Conservation (phyloP, 306 rosid genomes). For the Sechiopsis laciniata region DNA sequence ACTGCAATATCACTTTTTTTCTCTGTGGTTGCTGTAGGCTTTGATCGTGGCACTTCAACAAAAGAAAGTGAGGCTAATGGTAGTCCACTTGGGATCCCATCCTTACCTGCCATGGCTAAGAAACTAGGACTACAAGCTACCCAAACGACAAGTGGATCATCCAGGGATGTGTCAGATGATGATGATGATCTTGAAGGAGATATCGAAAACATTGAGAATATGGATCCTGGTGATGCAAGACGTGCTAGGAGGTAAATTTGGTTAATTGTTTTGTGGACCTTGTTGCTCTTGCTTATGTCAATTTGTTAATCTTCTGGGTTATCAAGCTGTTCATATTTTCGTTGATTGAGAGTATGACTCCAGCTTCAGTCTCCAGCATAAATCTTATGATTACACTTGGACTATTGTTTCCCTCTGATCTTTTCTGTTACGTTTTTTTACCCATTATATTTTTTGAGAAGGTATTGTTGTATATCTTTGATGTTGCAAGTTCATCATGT, state of each 20-base stretch:
- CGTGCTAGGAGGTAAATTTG: conserved; percentile 49
- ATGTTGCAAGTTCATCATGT: neutral
- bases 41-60: conserved; percentile 22
- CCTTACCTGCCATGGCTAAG: conserved; percentile 36
- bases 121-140: conserved; percentile 28
- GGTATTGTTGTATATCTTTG: neutral
- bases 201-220: conserved; percentile 38
- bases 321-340: neutral
- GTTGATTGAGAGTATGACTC: neutral
- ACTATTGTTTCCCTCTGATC: neutral
- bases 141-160: conserved; percentile 53
- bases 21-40: conserved; percentile 25
- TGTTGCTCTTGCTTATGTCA: conserved; percentile 14
- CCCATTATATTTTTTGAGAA: neutral
- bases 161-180: conserved; percentile 44
- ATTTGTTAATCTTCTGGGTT: neutral
- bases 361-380: neutral
- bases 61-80: conserved; percentile 34
- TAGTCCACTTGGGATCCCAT: conserved; percentile 31
- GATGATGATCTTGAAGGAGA: conserved; percentile 58
- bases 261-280: neutral
- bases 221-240: conserved; percentile 46
- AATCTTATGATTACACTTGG: neutral
- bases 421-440: conserved; percentile 1
- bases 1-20: neutral